Base-by-base conservation (phyloP, 2,329 filamentous ascomycete genomes). In the Exophiala bonariae region DNA sequence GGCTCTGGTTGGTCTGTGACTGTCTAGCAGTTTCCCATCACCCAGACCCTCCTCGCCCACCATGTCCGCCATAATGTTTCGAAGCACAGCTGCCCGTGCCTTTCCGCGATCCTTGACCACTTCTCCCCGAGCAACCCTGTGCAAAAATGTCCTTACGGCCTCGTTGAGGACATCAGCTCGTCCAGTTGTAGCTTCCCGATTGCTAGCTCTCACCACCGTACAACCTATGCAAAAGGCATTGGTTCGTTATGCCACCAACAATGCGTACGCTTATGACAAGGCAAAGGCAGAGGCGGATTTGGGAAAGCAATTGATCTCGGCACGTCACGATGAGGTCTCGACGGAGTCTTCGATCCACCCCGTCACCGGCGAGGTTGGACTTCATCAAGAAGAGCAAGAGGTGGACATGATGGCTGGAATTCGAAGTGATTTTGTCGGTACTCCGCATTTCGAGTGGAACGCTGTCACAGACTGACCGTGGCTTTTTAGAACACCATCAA, bases 241-340 rank as follows among this genome's bases (percentile, higher is more conserved):
- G 35, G 68, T 77, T 57, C 76, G 75, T 54, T 72, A 75, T 63
- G 42, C 45, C 8, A 51, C 49, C 16, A 45, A 55, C 23, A 51
- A 54, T 14, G 59, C 62, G 13, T 45, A 40, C 11, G 8, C 17
- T 19, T 56, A 50, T 16, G 49, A 52, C 19, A 60, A 44, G 52
- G 69, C 23, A 63, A 71, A 74, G 52, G 68, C 68, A 47, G 78
- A 80, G 44, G 76, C 87, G 56, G 34, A 33, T 3, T 30, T 68
- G 64, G 33, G 72, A 85, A 55, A 69, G 69, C 22, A 85, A 62
- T 78, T 78, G 60, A 68, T 90, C n/a, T 62, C 79, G 47, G 61
- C 79, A 2, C 67, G 79, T 20, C 86, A 86, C 0, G 78, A 80
- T 31, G 64, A 70, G 5, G 85, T 90, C 0, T 79, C 82, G 0